Conservation (phyloP, 2,329 filamentous ascomycete genomes). For the Colletotrichum sidae region DNA sequence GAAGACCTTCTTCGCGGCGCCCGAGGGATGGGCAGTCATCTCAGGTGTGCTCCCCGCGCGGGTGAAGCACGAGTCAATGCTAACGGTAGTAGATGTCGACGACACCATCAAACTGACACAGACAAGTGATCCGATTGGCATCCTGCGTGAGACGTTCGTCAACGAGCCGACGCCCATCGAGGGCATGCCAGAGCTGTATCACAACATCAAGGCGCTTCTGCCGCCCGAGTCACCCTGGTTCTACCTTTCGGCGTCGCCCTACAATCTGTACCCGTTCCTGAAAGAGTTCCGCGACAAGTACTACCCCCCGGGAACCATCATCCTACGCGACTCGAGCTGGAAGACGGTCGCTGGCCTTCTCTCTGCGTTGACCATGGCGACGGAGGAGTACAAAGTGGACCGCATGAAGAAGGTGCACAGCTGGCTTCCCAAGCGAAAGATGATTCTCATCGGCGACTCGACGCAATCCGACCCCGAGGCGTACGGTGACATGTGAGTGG, state of each 20-base stretch:
- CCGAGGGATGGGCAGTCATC: conserved; percentile 86
- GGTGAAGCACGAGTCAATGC: conserved; percentile 35
- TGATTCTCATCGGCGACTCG: conserved; percentile 89
- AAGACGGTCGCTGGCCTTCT: conserved; percentile 85
- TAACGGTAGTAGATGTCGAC: conserved; percentile 76
- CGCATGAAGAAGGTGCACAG: conserved; percentile 81
- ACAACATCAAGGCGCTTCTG: conserved; percentile 67
- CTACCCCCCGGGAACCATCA: conserved; percentile 83
- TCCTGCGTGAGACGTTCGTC: conserved; percentile 86
- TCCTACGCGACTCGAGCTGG: conserved; percentile 88
- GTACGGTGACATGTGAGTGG: conserved; percentile 80
- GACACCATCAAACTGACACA: conserved; percentile 95
- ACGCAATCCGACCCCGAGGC: conserved; percentile 93
- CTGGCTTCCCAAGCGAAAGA: conserved; percentile 82
- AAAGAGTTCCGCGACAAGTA: conserved; percentile 76
- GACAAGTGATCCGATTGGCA: conserved; percentile 83
- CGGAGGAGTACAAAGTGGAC: conserved; percentile 86
- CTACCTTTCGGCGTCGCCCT: conserved; percentile 93
- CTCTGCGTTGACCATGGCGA: conserved; percentile 81
- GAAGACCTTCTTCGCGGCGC: conserved; percentile 79
- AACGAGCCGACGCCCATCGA: conserved; percentile 76
- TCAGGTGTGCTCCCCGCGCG: conserved; percentile 64
- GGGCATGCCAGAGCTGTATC: conserved; percentile 89
- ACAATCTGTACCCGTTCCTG: conserved; percentile 93
- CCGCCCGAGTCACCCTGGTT: conserved; percentile 80